Evolutionary conservation across 2,329 filamentous ascomycete species (phyloP).

Genomic region (Emydomyces testavorans): DNA sequence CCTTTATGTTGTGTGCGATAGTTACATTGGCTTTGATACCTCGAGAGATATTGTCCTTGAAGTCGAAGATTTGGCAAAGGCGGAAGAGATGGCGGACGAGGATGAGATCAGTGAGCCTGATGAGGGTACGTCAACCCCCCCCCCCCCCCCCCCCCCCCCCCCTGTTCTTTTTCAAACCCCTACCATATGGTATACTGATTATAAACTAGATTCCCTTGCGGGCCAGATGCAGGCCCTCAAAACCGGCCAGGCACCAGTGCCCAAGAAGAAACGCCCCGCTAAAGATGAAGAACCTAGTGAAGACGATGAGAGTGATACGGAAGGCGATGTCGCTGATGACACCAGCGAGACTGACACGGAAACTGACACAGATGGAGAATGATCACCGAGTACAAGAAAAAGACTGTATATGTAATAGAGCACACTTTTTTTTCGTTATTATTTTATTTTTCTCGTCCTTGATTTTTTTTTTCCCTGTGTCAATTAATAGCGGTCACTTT

Average conservation of each 20-base stretch:
- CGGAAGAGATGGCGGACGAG: slow-evolving; percentile 65
- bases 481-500: too few species aligned
- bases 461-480: slow-evolving; percentile 5
- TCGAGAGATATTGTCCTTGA: slow-evolving; percentile 81
- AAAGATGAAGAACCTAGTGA: slow-evolving; percentile 54
- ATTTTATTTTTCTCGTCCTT: neutral
- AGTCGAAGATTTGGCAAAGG: slow-evolving; percentile 81
- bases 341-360: slow-evolving; percentile 53
- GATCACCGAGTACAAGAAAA: slow-evolving; percentile 15
- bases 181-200: slow-evolving; percentile 5
- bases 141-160: too few species aligned
- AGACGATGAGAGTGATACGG: slow-evolving; percentile 49
- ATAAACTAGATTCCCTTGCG: slow-evolving; percentile 63
- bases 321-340: slow-evolving; percentile 50
- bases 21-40: slow-evolving; percentile 86
- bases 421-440: slow-evolving; percentile 8
- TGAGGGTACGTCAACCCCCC: slow-evolving; percentile 61
- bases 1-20: slow-evolving; percentile 87
- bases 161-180: neutral
- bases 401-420: slow-evolving; percentile 16
- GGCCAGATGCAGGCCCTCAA: slow-evolving; percentile 85
- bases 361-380: slow-evolving; percentile 67
- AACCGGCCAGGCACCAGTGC: slow-evolving; percentile 46
- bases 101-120: slow-evolving; percentile 97
- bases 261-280: slow-evolving; percentile 44